Conservation (phyloP, 2,329 filamentous ascomycete species). For the Trichoderma harzianum region DNA sequence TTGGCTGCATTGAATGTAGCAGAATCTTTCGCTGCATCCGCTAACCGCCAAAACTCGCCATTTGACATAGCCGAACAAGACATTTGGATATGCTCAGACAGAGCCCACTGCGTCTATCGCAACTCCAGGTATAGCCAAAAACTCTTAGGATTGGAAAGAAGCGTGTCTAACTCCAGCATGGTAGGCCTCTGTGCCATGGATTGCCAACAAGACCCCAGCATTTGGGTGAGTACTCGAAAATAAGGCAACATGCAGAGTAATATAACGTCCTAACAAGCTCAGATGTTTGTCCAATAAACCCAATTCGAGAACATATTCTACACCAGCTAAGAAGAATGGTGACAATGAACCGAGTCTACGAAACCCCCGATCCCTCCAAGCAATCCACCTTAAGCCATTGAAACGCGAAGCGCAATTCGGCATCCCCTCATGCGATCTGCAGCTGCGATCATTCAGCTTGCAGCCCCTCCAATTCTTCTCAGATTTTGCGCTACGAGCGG, state of each 20-base stretch:
- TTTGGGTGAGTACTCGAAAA: constrained; percentile 2
- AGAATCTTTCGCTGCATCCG: constrained; percentile 4
- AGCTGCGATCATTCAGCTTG: constrained; percentile 85
- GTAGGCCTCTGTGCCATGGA: constrained; percentile 11
- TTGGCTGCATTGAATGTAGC: background rate
- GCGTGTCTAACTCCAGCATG: background rate
- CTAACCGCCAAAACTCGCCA: background rate
- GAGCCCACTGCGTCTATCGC: constrained; percentile 26
- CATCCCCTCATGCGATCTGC: constrained; percentile 83
- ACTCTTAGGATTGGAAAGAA: background rate
- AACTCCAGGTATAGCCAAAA: constrained; percentile 24
- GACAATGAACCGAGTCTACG: constrained; percentile 37
- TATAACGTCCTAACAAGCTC: background rate
- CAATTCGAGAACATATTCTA: background rate
- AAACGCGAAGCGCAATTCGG: constrained; percentile 71
- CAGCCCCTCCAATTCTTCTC: constrained; percentile 91
- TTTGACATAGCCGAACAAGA: background rate
- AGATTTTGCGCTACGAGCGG: constrained; percentile 90
- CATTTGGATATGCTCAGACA: constrained; percentile 28
- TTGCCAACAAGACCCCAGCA: background rate
- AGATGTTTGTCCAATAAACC: background rate
- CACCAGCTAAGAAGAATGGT: constrained; percentile 1
- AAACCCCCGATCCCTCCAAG: constrained; percentile 76
- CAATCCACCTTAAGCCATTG: constrained; percentile 80
- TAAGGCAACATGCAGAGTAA: background rate